Conservation (phyloP, 495 filamentous ascomycete genomes). For the Schizothecium vesticola region DNA sequence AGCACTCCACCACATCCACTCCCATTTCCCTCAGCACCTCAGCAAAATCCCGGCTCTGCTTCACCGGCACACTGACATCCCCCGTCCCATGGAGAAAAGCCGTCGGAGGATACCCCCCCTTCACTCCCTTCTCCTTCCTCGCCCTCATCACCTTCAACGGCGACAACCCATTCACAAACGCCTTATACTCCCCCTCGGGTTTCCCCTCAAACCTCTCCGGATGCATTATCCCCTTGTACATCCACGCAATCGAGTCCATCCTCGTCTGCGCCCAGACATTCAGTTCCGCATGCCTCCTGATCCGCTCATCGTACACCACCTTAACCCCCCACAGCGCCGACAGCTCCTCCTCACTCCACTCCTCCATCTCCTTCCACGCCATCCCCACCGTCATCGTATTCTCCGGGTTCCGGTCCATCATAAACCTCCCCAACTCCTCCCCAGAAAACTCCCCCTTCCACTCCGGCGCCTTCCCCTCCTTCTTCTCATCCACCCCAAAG, state of each 20-base stretch:
- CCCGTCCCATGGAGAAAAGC: constrained; percentile 26
- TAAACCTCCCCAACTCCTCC: constrained; percentile 13
- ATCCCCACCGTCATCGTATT: constrained; percentile 20
- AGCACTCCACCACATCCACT: constrained; percentile 22
- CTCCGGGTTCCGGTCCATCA: constrained; percentile 17
- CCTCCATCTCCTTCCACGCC: constrained; percentile 21
- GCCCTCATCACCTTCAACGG: constrained; percentile 13
- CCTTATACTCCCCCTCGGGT: neutral
- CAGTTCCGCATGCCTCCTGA: constrained; percentile 25
- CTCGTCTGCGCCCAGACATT: constrained; percentile 13
- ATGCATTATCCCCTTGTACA: constrained; percentile 20
- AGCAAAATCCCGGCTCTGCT: constrained; percentile 22
- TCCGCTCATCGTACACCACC: constrained; percentile 15
- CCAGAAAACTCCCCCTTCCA: constrained; percentile 23
- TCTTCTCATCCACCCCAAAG: neutral
- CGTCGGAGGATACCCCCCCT: constrained; percentile 21
- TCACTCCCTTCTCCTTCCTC: constrained; percentile 1
- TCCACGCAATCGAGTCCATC: constrained; percentile 5
- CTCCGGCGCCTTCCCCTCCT: neutral
- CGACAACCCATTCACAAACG: constrained; percentile 13
- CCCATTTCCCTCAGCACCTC: constrained; percentile 12
- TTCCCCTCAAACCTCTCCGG: constrained; percentile 16
- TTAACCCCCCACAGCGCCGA: constrained; percentile 20
- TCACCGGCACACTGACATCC: constrained; percentile 17
- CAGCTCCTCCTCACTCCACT: constrained; percentile 12